Base-by-base conservation (phyloP, 495 filamentous ascomycete species). In the Talaromyces proteolyticus region DNA sequence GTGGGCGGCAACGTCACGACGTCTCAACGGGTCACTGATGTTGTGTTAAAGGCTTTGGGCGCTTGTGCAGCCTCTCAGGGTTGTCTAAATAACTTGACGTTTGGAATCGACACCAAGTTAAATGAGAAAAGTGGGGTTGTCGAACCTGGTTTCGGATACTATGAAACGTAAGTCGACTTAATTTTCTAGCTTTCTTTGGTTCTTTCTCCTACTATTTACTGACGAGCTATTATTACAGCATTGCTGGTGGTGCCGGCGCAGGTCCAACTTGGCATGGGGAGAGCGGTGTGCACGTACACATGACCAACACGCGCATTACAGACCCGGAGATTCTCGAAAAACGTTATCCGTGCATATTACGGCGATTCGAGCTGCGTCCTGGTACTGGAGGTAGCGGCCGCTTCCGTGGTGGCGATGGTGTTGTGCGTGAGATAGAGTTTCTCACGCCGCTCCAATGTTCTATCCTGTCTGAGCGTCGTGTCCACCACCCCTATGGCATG, bases 141-240 rank as follows among this genome's bases (percentile, higher is more conserved):
- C 56, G 67, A 82, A 17, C 72, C 80, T 12, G 90, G 89, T 16
- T 98, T 98, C 64, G 93, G 93, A 17, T 96, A 95, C 73, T 93
- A 94, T 69, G 89, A 95, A 69, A 95, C 90, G n/a, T n/a, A n/a
- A n/a, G n/a, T n/a, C n/a, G n/a, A n/a, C n/a, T n/a, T n/a, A n/a
- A n/a, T n/a, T n/a, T n/a, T n/a, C n/a, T n/a, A n/a, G n/a, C n/a
- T n/a, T n/a, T n/a, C n/a, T n/a, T n/a, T n/a, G n/a, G n/a, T n/a
- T n/a, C n/a, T n/a, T n/a, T n/a, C n/a, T n/a, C n/a, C n/a, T n/a
- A n/a, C n/a, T n/a, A n/a, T n/a, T n/a, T n/a, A n/a, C n/a, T n/a
- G n/a, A n/a, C n/a, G n/a, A n/a, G n/a, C n/a, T 98, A 98, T 75
- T 96, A 96, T 69, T 91, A 96, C 69, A 96, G 91, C 1, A 95